Evolutionary conservation across 75 land plant genomes (phyloP).

Genomic region (Pinus taeda): DNA sequence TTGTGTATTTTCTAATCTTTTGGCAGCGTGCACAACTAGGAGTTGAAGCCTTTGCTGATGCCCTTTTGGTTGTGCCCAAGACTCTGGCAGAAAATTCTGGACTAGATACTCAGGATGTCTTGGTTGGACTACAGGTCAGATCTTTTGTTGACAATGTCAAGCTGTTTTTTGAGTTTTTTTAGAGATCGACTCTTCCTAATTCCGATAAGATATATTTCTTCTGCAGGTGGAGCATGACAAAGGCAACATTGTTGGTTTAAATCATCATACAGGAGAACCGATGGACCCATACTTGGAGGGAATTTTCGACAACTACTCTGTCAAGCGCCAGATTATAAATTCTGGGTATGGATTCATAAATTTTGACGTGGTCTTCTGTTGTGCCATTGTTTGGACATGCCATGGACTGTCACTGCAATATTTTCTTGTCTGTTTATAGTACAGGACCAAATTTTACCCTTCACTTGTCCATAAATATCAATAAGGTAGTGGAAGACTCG

Average conservation of each 20-base stretch:
- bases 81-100: constrained; percentile 98
- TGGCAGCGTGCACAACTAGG: constrained; percentile 94
- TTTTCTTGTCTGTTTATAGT: background rate
- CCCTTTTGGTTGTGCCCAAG: constrained; percentile 90
- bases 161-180: background rate
- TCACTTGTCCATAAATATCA: background rate
- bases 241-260: constrained; percentile 90
- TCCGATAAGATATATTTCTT: background rate
- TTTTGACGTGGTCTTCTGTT: background rate
- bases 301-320: constrained; percentile 94
- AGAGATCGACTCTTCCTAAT: background rate
- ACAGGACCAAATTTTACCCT: background rate
- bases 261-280: constrained; percentile 85
- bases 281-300: constrained; percentile 97
- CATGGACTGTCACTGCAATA: background rate
- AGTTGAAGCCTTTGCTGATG: constrained; percentile 98
- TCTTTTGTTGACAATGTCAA: background rate
- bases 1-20: background rate
- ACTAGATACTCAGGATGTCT: constrained; percentile 94
- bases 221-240: constrained; percentile 86
- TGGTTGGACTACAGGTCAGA: constrained; percentile 76
- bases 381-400: background rate
- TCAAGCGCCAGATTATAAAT: constrained; percentile 94
- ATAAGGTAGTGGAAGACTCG: background rate
- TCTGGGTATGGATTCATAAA: constrained; percentile 57